These are phyloP conservation scores for Pelargonium myrrhifolium DNA, from an alignment of 441 rosid species.

Conservation along the genomic window DNA sequence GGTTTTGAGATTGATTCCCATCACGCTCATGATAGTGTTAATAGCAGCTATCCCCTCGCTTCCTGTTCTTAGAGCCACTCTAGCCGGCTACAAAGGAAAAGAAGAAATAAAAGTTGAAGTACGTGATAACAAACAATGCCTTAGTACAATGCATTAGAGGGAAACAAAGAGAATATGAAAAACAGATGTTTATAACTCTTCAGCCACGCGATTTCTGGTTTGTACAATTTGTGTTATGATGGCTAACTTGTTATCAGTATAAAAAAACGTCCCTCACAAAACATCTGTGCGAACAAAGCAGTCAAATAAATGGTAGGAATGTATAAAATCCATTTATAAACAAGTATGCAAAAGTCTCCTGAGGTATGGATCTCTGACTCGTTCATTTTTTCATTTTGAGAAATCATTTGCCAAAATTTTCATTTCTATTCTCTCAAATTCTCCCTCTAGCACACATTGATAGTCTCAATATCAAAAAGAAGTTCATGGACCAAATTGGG, in stretches of 20 bases:
- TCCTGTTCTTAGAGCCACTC: constrained; percentile 67
- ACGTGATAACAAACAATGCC: background rate
- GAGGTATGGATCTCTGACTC: no score
- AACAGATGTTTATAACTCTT: no score
- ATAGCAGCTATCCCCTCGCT: constrained; percentile 83
- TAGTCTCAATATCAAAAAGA: no score
- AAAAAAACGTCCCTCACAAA: background rate
- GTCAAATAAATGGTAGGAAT: background rate
- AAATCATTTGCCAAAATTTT: no score
- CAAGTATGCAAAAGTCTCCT: background rate
- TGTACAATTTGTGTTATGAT: no score
- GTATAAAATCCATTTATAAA: background rate
- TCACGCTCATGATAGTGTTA: constrained; percentile 91
- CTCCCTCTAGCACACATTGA: no score
- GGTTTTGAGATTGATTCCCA: constrained; percentile 80
- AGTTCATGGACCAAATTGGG: no score
- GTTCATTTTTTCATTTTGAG: no score
- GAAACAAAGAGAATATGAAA: background rate
- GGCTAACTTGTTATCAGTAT: background rate
- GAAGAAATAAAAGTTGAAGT: constrained; percentile 4
- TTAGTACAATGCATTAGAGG: background rate
- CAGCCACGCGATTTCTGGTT: no score
- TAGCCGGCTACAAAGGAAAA: constrained; percentile 57
- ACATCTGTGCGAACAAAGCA: background rate
- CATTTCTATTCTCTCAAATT: no score